phyloP scores from a whole-genome alignment of 1,284 basidiomycete genomes.

The Puccinia coronata region DNA sequence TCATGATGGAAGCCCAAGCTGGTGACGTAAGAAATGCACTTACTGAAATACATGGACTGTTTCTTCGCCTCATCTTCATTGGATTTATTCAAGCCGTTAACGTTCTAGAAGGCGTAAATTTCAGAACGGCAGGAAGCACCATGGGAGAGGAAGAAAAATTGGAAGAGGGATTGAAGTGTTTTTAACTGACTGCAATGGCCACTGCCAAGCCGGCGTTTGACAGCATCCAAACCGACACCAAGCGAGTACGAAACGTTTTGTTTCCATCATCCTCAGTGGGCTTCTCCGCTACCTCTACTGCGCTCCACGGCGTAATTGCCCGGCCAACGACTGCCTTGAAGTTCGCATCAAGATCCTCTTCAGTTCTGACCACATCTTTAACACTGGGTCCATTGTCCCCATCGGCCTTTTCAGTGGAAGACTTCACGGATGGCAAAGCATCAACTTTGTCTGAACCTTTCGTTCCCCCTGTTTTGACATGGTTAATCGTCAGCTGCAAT shows the following conservation, averaged over 20 bases:
- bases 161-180: too few relatives aligned
- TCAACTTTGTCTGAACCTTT: constrained; percentile 96
- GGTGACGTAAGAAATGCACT: neutral
- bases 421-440: constrained; percentile 84
- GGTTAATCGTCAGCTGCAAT: neutral
- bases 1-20: neutral
- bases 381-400: constrained; percentile 76
- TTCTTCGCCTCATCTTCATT: constrained; percentile 41
- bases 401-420: constrained; percentile 66
- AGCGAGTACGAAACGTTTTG: constrained; percentile 58
- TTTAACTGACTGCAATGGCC: constrained; percentile 40
- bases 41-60: constrained; percentile 49
- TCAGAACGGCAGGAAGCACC: neutral
- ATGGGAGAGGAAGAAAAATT: neutral
- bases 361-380: constrained; percentile 61
- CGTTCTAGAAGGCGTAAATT: constrained; percentile 32
- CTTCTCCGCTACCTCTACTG: constrained; percentile 64
- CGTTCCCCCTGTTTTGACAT: constrained; percentile 68
- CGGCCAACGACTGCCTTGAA: constrained; percentile 93
- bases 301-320: constrained; percentile 78
- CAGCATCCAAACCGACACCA: constrained; percentile 58
- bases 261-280: constrained; percentile 57
- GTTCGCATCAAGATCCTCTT: constrained; percentile 85
- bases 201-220: constrained; percentile 43
- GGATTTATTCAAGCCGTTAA: constrained; percentile 48